Percentiles rank a stretch among this genome's conserved stretches.
Conservation (phyloP, 2,329 filamentous ascomycete genomes). For the Alternaria metachromatica region DNA sequence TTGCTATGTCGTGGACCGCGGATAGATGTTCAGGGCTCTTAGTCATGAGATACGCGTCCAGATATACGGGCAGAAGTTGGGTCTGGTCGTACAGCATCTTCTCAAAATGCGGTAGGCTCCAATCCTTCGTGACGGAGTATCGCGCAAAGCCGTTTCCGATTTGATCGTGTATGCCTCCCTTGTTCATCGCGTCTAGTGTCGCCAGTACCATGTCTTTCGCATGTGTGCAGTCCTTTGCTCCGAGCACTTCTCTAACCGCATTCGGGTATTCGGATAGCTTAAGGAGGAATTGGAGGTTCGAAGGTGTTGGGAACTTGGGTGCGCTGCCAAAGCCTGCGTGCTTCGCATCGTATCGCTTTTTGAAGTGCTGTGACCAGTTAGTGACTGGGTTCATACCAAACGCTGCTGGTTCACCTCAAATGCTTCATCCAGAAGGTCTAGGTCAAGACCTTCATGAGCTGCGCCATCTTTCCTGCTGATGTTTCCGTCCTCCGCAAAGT, state of each 20-base stretch:
- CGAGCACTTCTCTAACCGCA: slow-evolving; percentile 85
- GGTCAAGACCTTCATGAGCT: slow-evolving; percentile 74
- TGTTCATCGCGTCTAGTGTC: slow-evolving; percentile 79
- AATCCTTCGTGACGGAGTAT: slow-evolving; percentile 89
- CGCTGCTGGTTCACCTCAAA: too few relatives aligned
- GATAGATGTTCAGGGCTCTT: slow-evolving; percentile 75
- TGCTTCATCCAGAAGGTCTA: slow-evolving; percentile 91
- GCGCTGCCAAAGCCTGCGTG: slow-evolving; percentile 70
- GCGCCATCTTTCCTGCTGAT: slow-evolving; percentile 56
- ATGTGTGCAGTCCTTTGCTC: slow-evolving; percentile 74
- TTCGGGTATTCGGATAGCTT: slow-evolving; percentile 73
- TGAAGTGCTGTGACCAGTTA: slow-evolving; percentile 38
- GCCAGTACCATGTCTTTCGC: slow-evolving; percentile 80
- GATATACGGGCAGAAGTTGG: slow-evolving; percentile 80
- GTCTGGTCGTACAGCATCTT: slow-evolving; percentile 96
- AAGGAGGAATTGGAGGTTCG: slow-evolving; percentile 83
- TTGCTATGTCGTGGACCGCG: slow-evolving; percentile 79
- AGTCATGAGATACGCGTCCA: slow-evolving; percentile 81
- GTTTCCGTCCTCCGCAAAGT: slow-evolving; percentile 89
- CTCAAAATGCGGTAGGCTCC: slow-evolving; percentile 95
- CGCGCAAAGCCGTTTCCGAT: slow-evolving; percentile 80
- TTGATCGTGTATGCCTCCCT: slow-evolving; percentile 75
- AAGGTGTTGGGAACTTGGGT: slow-evolving; percentile 89
- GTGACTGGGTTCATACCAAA: too few relatives aligned
- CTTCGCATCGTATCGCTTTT: slow-evolving; percentile 27